Conservation (phyloP, 176 grass and related monocot species). For the Triticum aestivum region DNA sequence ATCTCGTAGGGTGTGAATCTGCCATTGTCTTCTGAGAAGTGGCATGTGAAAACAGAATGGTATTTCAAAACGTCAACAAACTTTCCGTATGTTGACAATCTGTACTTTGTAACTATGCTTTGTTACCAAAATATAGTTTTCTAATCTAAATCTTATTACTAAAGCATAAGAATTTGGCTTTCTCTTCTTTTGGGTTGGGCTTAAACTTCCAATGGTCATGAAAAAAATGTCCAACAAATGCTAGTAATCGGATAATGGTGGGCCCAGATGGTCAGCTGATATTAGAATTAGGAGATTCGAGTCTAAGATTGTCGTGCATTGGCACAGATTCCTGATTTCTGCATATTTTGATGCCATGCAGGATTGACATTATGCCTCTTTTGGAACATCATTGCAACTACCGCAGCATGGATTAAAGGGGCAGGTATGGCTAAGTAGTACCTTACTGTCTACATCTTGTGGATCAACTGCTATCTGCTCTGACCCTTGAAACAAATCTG, state of each 20-base stretch:
- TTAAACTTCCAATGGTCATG: background rate
- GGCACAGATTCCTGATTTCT: conserved; percentile 23
- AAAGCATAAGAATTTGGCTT: background rate
- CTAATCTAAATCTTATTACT: conserved; percentile 4
- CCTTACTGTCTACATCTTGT: background rate
- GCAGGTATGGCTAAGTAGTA: conserved; percentile 52
- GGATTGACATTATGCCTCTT: conserved; percentile 77
- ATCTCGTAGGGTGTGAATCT: conserved; percentile 2
- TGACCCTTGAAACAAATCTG: conserved; percentile 20
- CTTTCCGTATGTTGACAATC: background rate
- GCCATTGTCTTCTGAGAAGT: conserved; percentile 1
- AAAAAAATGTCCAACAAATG: background rate
- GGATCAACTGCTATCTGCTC: background rate
- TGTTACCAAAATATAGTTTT: conserved; percentile 28
- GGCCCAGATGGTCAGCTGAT: background rate
- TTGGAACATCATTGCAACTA: conserved; percentile 86
- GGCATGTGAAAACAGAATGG: background rate
- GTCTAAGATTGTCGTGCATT: background rate
- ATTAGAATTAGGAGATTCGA: background rate
- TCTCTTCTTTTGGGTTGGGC: background rate
- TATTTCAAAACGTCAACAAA: background rate
- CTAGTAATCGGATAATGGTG: conserved; percentile 9
- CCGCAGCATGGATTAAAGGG: conserved; percentile 92
- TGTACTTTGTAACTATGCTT: background rate
- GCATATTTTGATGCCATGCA: conserved; percentile 46